phyloP scores from a whole-genome alignment of 148 eudicot genomes.

The Amaranthus cruentus region DNA sequence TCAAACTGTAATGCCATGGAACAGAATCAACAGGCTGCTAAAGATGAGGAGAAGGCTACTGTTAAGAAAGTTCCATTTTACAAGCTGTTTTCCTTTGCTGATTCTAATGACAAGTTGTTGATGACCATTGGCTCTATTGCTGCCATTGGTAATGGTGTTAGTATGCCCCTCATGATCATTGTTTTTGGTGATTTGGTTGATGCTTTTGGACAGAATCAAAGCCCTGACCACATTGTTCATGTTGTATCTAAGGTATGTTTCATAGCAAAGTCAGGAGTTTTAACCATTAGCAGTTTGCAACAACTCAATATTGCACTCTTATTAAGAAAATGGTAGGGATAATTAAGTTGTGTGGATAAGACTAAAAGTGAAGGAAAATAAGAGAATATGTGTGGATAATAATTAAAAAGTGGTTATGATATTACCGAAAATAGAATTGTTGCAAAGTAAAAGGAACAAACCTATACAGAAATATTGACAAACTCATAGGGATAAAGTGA shows the following conservation, averaged over 20 bases:
- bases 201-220: constrained; percentile 55
- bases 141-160: constrained; percentile 55
- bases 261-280: neutral
- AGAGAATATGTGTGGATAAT: no score
- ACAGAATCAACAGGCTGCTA: constrained; percentile 1
- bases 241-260: constrained; percentile 45
- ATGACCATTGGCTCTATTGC: constrained; percentile 55
- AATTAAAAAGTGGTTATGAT: no score
- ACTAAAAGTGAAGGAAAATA: no score
- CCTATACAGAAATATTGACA: neutral
- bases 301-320: no score
- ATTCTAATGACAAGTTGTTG: constrained; percentile 42
- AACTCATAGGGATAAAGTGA: no score
- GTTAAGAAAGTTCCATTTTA: constrained; percentile 43
- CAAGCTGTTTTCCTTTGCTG: constrained; percentile 60
- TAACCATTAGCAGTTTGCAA: no score
- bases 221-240: constrained; percentile 22
- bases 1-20: neutral
- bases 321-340: no score
- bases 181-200: constrained; percentile 54
- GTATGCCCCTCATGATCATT: constrained; percentile 52
- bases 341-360: no score
- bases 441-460: no score
- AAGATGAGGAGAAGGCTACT: constrained; percentile 13
- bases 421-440: no score